Conservation (phyloP, 2,329 filamentous ascomycete species). For the Rhinocladiella mackenziei region DNA sequence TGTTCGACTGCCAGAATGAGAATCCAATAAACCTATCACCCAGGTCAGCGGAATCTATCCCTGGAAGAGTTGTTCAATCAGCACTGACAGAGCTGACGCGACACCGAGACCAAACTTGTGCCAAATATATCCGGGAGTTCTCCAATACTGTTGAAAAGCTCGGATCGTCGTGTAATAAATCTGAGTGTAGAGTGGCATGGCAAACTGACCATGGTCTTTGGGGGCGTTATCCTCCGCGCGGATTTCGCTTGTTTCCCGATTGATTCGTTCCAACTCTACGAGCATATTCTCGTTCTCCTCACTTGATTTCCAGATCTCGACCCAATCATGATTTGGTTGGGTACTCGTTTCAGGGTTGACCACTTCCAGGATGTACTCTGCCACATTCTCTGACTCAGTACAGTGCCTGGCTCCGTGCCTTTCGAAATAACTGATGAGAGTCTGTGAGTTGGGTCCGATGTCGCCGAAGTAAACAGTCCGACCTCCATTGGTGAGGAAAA, state of each 20-base stretch:
- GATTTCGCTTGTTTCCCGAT: slow-evolving; percentile 43
- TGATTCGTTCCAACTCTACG: slow-evolving; percentile 56
- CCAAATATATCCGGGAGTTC: slow-evolving; percentile 68
- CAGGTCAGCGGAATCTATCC: slow-evolving; percentile 52
- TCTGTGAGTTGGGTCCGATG: slow-evolving; percentile 66
- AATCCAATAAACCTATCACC: slow-evolving; percentile 48
- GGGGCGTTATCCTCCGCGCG: slow-evolving; percentile 42
- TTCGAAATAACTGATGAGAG: slow-evolving; percentile 71
- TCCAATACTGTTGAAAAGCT: slow-evolving; percentile 88
- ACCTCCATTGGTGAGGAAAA: slow-evolving; percentile 73
- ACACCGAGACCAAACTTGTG: slow-evolving; percentile 40
- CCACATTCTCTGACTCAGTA: slow-evolving; percentile 67
- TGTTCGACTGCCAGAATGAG: slow-evolving; percentile 65
- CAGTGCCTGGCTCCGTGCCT: slow-evolving; percentile 64
- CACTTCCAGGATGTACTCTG: slow-evolving; percentile 50
- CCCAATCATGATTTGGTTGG: slow-evolving; percentile 62
- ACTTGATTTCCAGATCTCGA: slow-evolving; percentile 56
- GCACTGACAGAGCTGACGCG: too few species aligned
- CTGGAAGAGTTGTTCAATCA: slow-evolving; percentile 44
- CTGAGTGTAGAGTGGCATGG: slow-evolving; percentile 66
- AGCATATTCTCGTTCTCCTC: slow-evolving; percentile 53
- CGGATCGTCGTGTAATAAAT: slow-evolving; percentile 63
- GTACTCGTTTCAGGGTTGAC: too few species aligned
- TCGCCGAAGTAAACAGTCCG: slow-evolving; percentile 80
- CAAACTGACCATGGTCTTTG: slow-evolving; percentile 63